phyloP scores from a whole-genome alignment of 1,284 basidiomycete genomes.

The Crucibulum cyathiforme region DNA sequence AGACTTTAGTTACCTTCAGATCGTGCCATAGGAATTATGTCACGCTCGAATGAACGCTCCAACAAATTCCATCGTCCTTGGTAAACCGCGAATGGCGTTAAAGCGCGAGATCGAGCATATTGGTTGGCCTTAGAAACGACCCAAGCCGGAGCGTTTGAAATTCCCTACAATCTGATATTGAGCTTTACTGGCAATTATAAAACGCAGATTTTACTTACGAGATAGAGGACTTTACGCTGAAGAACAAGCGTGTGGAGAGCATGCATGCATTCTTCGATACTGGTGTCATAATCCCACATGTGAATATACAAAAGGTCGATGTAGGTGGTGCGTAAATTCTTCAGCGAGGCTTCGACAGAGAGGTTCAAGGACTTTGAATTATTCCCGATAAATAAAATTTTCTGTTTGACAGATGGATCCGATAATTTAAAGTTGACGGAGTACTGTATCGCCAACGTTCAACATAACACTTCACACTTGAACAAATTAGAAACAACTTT shows the following conservation, averaged over 20 bases:
- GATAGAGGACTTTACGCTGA: constrained; percentile 53
- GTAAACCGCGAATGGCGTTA: constrained; percentile 55
- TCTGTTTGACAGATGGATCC: constrained; percentile 32
- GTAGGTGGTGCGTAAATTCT: constrained; percentile 58
- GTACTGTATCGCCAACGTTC: constrained; percentile 26
- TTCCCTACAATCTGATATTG: constrained; percentile 26
- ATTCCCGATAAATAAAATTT: constrained; percentile 55
- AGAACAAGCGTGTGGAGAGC: constrained; percentile 47
- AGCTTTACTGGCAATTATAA: not conserved
- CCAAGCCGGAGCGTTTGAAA: constrained; percentile 48
- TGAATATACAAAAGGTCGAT: constrained; percentile 45
- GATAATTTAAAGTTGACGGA: constrained; percentile 32
- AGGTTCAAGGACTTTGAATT: constrained; percentile 44
- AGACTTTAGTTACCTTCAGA: constrained; percentile 19
- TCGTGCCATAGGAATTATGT: constrained; percentile 57
- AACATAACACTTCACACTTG: not conserved
- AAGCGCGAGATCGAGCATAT: constrained; percentile 47
- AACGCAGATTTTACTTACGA: constrained; percentile 28
- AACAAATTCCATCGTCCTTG: constrained; percentile 37
- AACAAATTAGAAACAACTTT: constrained; percentile 38
- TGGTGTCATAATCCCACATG: constrained; percentile 47
- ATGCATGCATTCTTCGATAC: constrained; percentile 59
- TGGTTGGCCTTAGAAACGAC: constrained; percentile 45
- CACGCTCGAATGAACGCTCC: constrained; percentile 51
- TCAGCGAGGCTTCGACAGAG: constrained; percentile 49